Evolutionary conservation across 345 rosid genomes (phyloP), one percentile per base, ranked within the genome.

Genomic region (Lenwebbia sp.): DNA sequence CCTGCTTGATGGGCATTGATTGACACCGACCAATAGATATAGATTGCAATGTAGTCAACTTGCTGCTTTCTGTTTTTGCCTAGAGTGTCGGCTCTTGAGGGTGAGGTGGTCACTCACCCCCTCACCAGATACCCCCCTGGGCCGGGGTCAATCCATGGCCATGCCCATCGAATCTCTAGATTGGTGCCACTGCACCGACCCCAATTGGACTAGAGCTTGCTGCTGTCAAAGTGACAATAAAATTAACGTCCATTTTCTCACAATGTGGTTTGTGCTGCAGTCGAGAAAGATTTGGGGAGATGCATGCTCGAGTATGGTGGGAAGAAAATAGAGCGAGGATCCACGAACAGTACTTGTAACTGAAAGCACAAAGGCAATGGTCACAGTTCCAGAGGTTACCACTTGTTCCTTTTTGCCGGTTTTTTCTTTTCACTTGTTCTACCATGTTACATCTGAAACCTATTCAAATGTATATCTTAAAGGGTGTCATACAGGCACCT

Each of bases 261-360:
- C 81, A 70, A 33, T 19, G 81, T 70, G 26, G 41, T 70, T 37
- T 37, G 37, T 82, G 84, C 21, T 82, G 91, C 94, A 94, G 99
- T 92, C 99, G 99, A 85, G 99, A 97, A 87, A 94, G 86, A 92
- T 97, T 97, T 2, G 98, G 98, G 82, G 99, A 97, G 92, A 91
- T 94, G 96, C 99, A 97, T 62, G 99, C 99, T 56, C 93, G 96
- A 86, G 33, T 97, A 13, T 96, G 99, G 99, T 97, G 99, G 99
- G 99, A 97, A 91, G 98, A 97, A 91, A 97, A 97, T 88, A 91
- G 98, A 62, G 96, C 95, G 74, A 92, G 99, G 93, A 94, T 97
- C 90, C 98, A 96, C 52, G 95, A 96, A 89, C 98, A 92, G 30
- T 97, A 94, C 95, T 92, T 97, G 91, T 95, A 86, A 95, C 86